Percentiles rank a stretch among this genome's conserved stretches.
Evolutionary conservation across 192 early-diverging fungal species (phyloP).

Genomic region (Kappamyces sp.): DNA sequence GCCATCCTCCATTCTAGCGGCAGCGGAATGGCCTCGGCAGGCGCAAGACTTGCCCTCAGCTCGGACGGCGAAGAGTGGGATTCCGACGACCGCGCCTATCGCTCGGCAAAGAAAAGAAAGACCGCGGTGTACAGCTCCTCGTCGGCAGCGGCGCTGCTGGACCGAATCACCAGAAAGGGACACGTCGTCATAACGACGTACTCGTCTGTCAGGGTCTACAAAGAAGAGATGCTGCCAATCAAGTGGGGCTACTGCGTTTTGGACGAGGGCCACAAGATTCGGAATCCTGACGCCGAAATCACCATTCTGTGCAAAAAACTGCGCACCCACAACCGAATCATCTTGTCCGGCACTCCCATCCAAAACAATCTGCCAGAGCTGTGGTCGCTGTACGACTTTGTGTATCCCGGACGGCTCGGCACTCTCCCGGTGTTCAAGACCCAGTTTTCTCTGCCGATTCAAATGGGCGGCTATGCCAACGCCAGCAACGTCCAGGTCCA

Average conservation of each 20-base stretch:
- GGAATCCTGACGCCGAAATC: slow-evolving; percentile 88
- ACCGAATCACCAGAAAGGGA: slow-evolving; percentile 38
- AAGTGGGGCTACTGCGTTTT: slow-evolving; percentile 83
- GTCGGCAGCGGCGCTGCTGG: slow-evolving; percentile 16
- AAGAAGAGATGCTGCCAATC: slow-evolving; percentile 56
- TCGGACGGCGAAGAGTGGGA: slow-evolving; percentile 17
- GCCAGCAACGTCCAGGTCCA: slow-evolving; percentile 86
- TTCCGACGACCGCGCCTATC: slow-evolving; percentile 21
- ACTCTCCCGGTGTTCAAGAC: slow-evolving; percentile 78
- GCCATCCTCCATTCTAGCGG: slow-evolving; percentile 84
- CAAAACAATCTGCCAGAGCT: slow-evolving; percentile 53
- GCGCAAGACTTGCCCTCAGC: background rate
- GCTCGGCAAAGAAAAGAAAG: slow-evolving; percentile 22
- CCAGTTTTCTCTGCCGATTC: slow-evolving; percentile 90
- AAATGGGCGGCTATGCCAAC: slow-evolving; percentile 85
- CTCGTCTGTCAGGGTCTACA: slow-evolving; percentile 69
- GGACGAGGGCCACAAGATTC: slow-evolving; percentile 95
- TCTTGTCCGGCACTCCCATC: slow-evolving; percentile 57
- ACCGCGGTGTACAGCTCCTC: too few species aligned
- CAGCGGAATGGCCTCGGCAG: slow-evolving; percentile 58
- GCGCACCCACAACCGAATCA: slow-evolving; percentile 43
- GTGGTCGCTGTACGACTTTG: slow-evolving; percentile 54
- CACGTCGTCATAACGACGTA: slow-evolving; percentile 88
- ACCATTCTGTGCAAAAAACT: slow-evolving; percentile 47
- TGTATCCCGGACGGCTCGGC: slow-evolving; percentile 52